phyloP scores from a whole-genome alignment of 2,329 filamentous ascomycete genomes.

The Volutella citrinella region DNA sequence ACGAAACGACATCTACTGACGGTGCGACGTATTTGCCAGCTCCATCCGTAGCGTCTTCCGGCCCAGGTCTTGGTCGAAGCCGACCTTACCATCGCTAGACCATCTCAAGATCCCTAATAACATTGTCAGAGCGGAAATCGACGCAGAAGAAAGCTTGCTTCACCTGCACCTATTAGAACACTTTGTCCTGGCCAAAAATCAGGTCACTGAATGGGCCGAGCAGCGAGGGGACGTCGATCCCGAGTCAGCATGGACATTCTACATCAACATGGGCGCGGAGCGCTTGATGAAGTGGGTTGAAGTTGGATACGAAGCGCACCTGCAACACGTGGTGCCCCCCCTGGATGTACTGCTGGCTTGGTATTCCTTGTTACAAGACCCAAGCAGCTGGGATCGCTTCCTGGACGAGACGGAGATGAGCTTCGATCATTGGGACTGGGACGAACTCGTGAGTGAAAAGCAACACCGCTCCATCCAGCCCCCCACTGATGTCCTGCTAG shows the following conservation, averaged over 20 bases:
- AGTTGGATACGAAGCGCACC: not conserved
- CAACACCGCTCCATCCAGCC: not conserved
- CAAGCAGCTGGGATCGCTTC: constrained; percentile 4
- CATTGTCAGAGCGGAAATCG: constrained; percentile 4
- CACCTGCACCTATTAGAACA: constrained; percentile 14
- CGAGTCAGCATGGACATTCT: constrained; percentile 14
- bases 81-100: too few species aligned
- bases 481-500: constrained; percentile 11
- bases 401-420: not conserved
- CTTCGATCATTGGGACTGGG: constrained; percentile 8
- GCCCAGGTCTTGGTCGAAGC: too few species aligned
- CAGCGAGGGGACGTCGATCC: not conserved
- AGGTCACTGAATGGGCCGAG: constrained; percentile 10
- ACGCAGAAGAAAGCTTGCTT: constrained; percentile 2
- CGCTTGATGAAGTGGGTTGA: constrained; percentile 12
- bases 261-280: constrained; percentile 14
- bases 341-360: constrained; percentile 14
- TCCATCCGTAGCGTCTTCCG: too few species aligned
- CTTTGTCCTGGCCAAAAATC: constrained; percentile 7
- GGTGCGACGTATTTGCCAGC: too few species aligned
- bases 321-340: constrained; percentile 8
- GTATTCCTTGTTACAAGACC: constrained; percentile 12
- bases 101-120: constrained; percentile 2
- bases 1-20: too few species aligned
- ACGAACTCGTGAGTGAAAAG: constrained; percentile 8